phyloP scores from a whole-genome alignment of 139 green algal species.

The Closterium sp. region DNA sequence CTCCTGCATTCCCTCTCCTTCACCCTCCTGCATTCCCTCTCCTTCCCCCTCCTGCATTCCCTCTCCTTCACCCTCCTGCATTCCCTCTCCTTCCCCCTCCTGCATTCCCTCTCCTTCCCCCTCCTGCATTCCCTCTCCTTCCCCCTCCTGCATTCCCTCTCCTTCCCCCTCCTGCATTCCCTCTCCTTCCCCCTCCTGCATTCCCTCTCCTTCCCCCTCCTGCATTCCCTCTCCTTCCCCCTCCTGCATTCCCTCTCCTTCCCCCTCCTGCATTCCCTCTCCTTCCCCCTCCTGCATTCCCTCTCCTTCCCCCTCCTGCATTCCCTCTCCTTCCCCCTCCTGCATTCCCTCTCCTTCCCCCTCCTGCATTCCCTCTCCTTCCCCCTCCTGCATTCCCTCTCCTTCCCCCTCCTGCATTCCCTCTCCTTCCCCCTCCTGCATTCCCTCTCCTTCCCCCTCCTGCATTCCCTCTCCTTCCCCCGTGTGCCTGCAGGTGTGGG shows the following conservation, averaged over 20 bases:
- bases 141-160: neutral
- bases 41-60: neutral
- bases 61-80: neutral
- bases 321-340: neutral
- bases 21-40: neutral
- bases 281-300: neutral
- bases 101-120: neutral
- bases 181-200: neutral
- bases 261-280: neutral
- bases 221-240: too few relatives aligned
- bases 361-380: too few relatives aligned
- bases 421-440: neutral
- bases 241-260: neutral
- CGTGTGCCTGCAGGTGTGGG: conserved; percentile 7
- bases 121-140: neutral
- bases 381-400: neutral
- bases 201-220: neutral
- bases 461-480: too few relatives aligned
- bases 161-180: neutral
- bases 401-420: neutral
- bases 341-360: neutral
- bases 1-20: too few relatives aligned
- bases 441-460: too few relatives aligned
- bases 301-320: too few relatives aligned
- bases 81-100: too few relatives aligned